Evolutionary conservation across 768 basidiomycete species (phyloP), one percentile per base, ranked within the genome.

Genomic region (Dictyophora rubrovolvata): DNA sequence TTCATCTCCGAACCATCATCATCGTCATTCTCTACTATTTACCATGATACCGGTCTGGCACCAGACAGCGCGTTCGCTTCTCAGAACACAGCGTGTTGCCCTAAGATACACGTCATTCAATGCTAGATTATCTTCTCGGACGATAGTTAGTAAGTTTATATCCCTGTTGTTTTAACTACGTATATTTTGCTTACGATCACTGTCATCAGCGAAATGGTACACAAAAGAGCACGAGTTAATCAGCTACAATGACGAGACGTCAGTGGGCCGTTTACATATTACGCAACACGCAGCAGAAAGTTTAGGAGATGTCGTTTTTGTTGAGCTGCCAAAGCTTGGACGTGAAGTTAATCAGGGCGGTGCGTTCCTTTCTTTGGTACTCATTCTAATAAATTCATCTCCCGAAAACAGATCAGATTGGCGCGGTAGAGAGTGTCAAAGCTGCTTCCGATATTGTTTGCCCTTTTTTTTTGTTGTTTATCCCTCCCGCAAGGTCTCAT

Each of bases 241-340:
- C 60, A 71, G 76, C 35, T 90, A 83, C 69, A 93, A 99, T 69
- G 81, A 87, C 59, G 68, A 73, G 46, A 87, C 87, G 18, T 83
- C 84, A 37, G 64, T 93, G 28, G 95, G 92, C 37, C 86, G 80
- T 8, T 77, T 98, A 48, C 81, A 83, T 48, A 89, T 99, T 68
- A 97, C 96, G 16, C 76, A 95, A 68, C 88, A 96, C 68, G 96
- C 96, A 1, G 93, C 97, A 70, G 78, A 84, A 53, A 84, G 85
- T 35, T 79, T 99, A 2, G 96, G 96, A 34, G 96, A 99, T 69
- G 92, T 98, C 54, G 96, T 98, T 51, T 99, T 90, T 73, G 93
- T 98, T 52, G 96, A 98, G 70, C 79, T 99, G 52, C 89, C 91
- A 1, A 65, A 68, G 10, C 68, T 78, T 9, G 93, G 87, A 5